A percentile compares a stretch with the other conserved stretches of the same genome.
These are phyloP conservation scores for Aspergillus japonicus DNA, from an alignment of 2,329 filamentous ascomycete species.

Conservation along the genomic window DNA sequence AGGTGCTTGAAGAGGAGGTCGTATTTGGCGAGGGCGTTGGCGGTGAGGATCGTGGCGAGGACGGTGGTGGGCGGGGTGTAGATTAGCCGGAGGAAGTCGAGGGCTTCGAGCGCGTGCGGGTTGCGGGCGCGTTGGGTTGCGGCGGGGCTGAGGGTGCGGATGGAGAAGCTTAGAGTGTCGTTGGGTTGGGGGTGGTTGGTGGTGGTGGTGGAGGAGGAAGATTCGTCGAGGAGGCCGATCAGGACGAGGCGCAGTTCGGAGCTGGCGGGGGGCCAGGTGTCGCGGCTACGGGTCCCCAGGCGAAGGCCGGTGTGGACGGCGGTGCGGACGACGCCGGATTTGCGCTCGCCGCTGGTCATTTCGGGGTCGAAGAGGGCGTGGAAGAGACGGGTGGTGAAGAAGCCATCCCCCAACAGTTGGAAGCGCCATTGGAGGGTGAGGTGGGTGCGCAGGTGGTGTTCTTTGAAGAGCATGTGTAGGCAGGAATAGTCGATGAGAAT, in stretches of 20 bases:
- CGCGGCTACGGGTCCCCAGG: constrained; percentile 71
- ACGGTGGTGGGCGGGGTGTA: constrained; percentile 74
- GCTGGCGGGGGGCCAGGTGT: constrained; percentile 89
- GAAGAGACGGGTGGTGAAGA: constrained; percentile 76
- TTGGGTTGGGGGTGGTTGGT: constrained; percentile 38
- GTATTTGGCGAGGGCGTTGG: constrained; percentile 70
- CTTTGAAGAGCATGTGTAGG: constrained; percentile 71
- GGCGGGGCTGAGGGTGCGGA: constrained; percentile 73
- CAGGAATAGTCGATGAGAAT: constrained; percentile 74
- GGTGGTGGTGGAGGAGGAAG: constrained; percentile 23
- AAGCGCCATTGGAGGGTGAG: constrained; percentile 74
- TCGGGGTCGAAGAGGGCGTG: constrained; percentile 83
- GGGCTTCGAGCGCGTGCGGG: constrained; percentile 74
- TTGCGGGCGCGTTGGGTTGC: constrained; percentile 84
- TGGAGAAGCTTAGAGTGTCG: constrained; percentile 74
- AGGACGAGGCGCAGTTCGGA: constrained; percentile 88
- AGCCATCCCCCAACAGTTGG: constrained; percentile 78
- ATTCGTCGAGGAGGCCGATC: constrained; percentile 80
- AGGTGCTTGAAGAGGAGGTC: constrained; percentile 81
- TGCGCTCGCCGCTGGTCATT: constrained; percentile 73
- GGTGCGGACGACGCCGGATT: constrained; percentile 65
- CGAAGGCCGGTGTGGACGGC: constrained; percentile 78
- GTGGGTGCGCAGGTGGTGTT: constrained; percentile 70
- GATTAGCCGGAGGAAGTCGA: constrained; percentile 88
- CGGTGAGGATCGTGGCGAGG: constrained; percentile 71